These are phyloP conservation scores for Boletus rex-veris DNA, from an alignment of 768 basidiomycete species.

Conservation along the genomic window DNA sequence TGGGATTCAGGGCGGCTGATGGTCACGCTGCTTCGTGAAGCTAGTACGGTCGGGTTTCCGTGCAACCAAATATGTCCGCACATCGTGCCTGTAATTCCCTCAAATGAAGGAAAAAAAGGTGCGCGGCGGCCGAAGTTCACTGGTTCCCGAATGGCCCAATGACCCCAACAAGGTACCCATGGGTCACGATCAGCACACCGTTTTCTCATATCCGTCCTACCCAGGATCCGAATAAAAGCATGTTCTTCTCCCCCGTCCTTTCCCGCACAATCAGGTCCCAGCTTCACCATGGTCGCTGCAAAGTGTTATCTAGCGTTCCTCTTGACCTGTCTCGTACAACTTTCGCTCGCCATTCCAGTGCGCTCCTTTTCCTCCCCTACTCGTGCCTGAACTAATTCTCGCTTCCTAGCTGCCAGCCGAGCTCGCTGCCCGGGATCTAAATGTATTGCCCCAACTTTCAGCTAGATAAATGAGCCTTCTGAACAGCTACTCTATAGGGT, in stretches of 20 bases:
- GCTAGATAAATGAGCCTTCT: not conserved
- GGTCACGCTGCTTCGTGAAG: constrained; percentile 13
- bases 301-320: constrained; percentile 23
- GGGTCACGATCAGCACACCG: constrained; percentile 16
- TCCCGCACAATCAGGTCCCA: constrained; percentile 1
- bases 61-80: constrained; percentile 7
- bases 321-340: constrained; percentile 16
- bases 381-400: not conserved
- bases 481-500: constrained; percentile 10
- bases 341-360: constrained; percentile 26
- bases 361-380: not conserved
- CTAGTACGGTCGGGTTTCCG: not conserved
- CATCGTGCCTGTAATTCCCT: constrained; percentile 23
- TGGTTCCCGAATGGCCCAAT: constrained; percentile 24
- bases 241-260: not conserved
- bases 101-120: constrained; percentile 11
- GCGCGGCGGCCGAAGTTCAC: constrained; percentile 23
- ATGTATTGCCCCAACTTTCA: constrained; percentile 9
- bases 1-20: not conserved
- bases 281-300: constrained; percentile 15
- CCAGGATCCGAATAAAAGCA: constrained; percentile 22
- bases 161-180: constrained; percentile 18
- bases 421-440: not conserved
- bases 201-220: constrained; percentile 22
- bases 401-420: constrained; percentile 13